A percentile compares a stretch with the other conserved stretches of the same genome.
Conservation (phyloP, 208 protist species). For the Plasmodiophora brassicae region DNA sequence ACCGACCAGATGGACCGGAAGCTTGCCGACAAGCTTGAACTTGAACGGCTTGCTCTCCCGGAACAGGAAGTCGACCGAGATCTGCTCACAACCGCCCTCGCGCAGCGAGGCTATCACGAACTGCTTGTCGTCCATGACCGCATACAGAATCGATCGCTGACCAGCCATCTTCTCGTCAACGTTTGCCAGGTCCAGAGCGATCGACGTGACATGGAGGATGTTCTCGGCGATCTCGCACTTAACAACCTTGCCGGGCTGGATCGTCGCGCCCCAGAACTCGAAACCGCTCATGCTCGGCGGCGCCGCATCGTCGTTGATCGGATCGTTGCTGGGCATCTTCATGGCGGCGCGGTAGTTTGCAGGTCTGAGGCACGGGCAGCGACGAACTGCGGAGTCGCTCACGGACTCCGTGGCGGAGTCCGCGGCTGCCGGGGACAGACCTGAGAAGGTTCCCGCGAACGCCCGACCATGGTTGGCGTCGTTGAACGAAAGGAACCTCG, state of each 20-base stretch:
- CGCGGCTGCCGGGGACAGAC: neutral
- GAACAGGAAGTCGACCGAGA: conserved; percentile 31
- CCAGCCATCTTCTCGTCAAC: neutral
- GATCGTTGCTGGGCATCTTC: neutral
- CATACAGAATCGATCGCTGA: conserved; percentile 19
- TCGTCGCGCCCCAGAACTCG: conserved; percentile 12
- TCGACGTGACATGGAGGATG: conserved; percentile 6
- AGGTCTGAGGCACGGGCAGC: neutral
- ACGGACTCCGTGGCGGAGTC: conserved; percentile 2
- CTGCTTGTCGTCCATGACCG: conserved; percentile 13
- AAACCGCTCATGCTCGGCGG: neutral
- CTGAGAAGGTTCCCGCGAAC: neutral
- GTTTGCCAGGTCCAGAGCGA: neutral
- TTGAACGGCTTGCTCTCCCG: conserved; percentile 23
- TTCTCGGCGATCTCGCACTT: conserved; percentile 18
- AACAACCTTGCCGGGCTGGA: neutral
- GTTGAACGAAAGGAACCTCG: neutral
- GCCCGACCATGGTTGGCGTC: neutral
- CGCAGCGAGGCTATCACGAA: neutral
- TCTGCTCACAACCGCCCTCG: neutral
- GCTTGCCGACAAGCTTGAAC: neutral
- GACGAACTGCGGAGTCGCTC: neutral
- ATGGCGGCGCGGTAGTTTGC: neutral
- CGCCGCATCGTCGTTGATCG: neutral
- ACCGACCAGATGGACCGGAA: neutral